Evolutionary conservation across 208 protist species (phyloP).

Genomic region (Endotrypanum monterogeii): DNA sequence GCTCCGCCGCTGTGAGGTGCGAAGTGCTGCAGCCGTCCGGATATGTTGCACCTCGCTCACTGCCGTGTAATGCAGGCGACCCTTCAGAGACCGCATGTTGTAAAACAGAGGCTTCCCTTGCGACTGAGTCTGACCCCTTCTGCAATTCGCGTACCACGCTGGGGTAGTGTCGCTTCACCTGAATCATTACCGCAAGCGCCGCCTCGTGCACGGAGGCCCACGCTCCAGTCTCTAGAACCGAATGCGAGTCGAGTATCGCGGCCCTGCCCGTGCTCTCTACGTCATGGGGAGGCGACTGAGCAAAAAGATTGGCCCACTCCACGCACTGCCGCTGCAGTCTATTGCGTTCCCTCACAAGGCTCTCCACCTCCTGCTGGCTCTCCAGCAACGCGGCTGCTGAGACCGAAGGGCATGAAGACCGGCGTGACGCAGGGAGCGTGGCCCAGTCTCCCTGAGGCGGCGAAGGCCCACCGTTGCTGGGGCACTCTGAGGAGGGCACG

Average conservation of each 20-base stretch:
- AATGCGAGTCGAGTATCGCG: neutral
- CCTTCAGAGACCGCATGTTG: neutral
- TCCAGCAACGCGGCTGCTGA: constrained; percentile 17
- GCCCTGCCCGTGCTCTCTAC: neutral
- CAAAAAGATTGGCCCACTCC: constrained; percentile 19
- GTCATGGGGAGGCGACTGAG: neutral
- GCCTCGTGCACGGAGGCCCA: constrained; percentile 18
- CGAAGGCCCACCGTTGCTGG: neutral
- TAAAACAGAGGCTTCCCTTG: neutral
- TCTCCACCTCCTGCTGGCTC: constrained; percentile 28
- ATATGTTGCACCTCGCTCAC: neutral
- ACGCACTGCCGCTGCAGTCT: constrained; percentile 26
- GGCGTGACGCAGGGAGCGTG: neutral
- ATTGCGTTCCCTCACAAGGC: constrained; percentile 18
- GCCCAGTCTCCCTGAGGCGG: neutral
- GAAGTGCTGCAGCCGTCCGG: neutral
- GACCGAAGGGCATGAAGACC: neutral
- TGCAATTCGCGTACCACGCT: constrained; percentile 4
- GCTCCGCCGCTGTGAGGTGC: constrained; percentile 8
- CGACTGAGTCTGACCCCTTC: neutral
- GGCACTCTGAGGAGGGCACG: neutral
- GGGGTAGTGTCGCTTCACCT: constrained; percentile 20
- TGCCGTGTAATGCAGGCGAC: neutral
- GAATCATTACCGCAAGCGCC: constrained; percentile 20
- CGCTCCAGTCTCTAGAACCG: neutral